phyloP scores from a whole-genome alignment of 306 rosid species.

The Carpinus fangiana region DNA sequence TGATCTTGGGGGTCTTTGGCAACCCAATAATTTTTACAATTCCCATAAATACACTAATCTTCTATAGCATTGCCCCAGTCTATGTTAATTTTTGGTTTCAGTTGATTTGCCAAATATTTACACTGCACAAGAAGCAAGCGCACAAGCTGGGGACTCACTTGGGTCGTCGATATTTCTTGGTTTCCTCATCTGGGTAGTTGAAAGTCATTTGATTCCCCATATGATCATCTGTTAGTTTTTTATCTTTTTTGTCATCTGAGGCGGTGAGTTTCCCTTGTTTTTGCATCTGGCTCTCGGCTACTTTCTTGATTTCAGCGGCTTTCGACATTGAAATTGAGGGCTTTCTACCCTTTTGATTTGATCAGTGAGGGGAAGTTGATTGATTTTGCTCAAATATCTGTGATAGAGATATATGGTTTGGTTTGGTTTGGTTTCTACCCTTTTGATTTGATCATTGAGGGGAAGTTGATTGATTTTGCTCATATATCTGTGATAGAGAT shows the following conservation, averaged over 20 bases:
- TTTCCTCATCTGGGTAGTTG: conserved; percentile 36
- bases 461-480: conserved; percentile 7
- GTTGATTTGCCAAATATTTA: no score
- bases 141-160: conserved; percentile 34
- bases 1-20: no score
- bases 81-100: no score
- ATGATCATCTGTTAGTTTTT: conserved; percentile 31
- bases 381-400: neutral
- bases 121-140: no score
- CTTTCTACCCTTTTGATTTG: conserved; percentile 16
- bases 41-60: no score
- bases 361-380: neutral
- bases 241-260: conserved; percentile 5
- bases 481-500: neutral
- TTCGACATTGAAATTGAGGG: conserved; percentile 17
- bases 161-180: conserved; percentile 39
- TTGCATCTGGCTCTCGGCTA: conserved; percentile 26
- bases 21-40: no score
- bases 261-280: conserved; percentile 20
- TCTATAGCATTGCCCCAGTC: no score
- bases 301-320: neutral
- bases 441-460: no score
- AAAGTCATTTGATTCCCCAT: conserved; percentile 31
- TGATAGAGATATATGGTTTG: conserved; percentile 14
- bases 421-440: conserved; percentile 1